Percentiles rank a stretch among this genome's conserved stretches.
These are phyloP conservation scores for Grosmannia clavigera DNA, from an alignment of 2,329 filamentous ascomycete species.

Conservation along the genomic window DNA sequence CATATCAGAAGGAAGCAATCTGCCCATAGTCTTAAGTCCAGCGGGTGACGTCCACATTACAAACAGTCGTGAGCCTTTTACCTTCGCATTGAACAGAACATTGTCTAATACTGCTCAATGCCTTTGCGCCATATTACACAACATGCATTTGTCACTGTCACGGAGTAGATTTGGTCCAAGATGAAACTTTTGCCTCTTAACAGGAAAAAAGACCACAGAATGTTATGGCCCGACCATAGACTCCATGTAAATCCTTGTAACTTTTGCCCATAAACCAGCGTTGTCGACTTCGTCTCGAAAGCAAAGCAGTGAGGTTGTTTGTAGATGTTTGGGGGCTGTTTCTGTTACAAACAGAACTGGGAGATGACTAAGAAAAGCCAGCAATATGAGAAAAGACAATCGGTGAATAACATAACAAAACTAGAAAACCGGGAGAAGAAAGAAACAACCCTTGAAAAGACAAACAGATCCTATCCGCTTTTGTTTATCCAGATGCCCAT, in stretches of 20 bases:
- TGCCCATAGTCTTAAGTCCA: too few relatives aligned
- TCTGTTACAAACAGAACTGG: neutral
- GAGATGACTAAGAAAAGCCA: neutral
- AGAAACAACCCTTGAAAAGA: constrained; percentile 7
- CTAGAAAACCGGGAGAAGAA: constrained; percentile 2
- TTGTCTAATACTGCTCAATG: too few relatives aligned
- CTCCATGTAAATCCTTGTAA: constrained; percentile 12
- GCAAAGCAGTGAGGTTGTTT: neutral
- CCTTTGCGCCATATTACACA: too few relatives aligned
- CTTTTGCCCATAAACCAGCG: constrained; percentile 10
- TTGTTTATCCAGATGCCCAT: constrained; percentile 21
- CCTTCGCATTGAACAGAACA: too few relatives aligned
- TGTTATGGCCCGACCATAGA: constrained; percentile 9
- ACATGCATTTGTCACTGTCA: too few relatives aligned
- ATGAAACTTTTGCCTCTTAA: constrained; percentile 1
- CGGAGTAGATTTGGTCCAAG: neutral
- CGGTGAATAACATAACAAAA: neutral
- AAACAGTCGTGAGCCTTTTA: too few relatives aligned
- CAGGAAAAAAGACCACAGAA: constrained; percentile 2
- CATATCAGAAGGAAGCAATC: neutral
- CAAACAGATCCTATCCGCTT: constrained; percentile 12
- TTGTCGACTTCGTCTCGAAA: constrained; percentile 1
- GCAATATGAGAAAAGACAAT: neutral
- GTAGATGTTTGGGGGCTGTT: neutral
- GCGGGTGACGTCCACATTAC: too few relatives aligned